Conservation (phyloP, 192 early-diverging fungal species). For the Backusella morwellensis region DNA sequence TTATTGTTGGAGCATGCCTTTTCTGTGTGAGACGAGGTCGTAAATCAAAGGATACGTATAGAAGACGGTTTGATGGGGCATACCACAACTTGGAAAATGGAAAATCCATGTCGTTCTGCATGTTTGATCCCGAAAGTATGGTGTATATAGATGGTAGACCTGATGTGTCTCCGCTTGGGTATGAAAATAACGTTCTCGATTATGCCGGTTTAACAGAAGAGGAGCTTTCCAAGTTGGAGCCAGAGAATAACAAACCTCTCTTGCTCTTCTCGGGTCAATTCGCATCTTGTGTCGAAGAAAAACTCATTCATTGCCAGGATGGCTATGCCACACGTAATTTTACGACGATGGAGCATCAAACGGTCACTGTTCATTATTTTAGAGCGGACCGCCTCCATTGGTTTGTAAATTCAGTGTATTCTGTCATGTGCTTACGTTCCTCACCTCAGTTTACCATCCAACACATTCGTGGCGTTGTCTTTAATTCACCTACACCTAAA, state of each 20-base stretch:
- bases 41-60: not conserved
- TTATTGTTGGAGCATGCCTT: not conserved
- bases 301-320: not conserved
- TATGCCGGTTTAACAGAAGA: not conserved
- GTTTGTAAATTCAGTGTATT: constrained; percentile 6
- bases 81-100: not conserved
- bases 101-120: not conserved
- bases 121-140: not conserved
- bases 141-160: constrained; percentile 2
- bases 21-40: not conserved
- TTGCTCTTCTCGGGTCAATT: not conserved
- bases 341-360: not conserved
- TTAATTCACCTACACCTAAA: not conserved
- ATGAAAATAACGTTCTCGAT: not conserved
- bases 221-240: not conserved
- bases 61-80: not conserved
- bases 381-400: not conserved
- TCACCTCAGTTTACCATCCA: not conserved
- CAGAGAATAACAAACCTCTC: not conserved
- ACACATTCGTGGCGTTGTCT: not conserved
- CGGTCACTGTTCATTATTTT: constrained; percentile 2
- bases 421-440: not conserved
- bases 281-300: not conserved
- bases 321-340: not conserved
- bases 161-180: not conserved